Percentiles rank a stretch among this genome's conserved stretches.
These are phyloP conservation scores for Didymella pinodella DNA, from an alignment of 2,329 filamentous ascomycete genomes.

Conservation along the genomic window DNA sequence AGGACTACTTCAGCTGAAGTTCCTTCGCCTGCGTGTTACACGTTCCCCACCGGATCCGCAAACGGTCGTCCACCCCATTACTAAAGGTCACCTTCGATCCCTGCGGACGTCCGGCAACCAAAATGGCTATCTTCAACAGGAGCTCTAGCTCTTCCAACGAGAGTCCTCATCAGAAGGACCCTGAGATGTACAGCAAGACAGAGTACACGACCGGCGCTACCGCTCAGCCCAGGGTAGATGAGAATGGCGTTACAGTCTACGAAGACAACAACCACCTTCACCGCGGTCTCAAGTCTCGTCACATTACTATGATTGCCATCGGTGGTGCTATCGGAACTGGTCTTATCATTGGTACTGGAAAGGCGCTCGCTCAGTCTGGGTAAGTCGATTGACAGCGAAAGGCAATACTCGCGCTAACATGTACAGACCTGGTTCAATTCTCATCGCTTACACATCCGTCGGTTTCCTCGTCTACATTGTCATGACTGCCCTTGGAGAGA, in stretches of 20 bases:
- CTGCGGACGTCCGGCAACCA: constrained; percentile 6
- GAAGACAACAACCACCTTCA: constrained; percentile 53
- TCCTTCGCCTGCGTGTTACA: constrained; percentile 21
- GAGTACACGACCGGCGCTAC: constrained; percentile 32
- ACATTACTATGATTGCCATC: constrained; percentile 72
- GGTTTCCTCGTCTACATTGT: constrained; percentile 79
- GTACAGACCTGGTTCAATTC: constrained; percentile 67
- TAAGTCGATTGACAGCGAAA: constrained; percentile 27
- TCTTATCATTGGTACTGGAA: constrained; percentile 72
- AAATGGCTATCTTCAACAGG: constrained; percentile 43
- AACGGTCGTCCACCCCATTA: constrained; percentile 17
- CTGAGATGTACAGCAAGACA: constrained; percentile 33
- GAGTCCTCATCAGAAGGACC: constrained; percentile 35
- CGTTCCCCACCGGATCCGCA: constrained; percentile 14
- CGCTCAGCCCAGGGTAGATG: constrained; percentile 18
- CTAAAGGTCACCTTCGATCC: constrained; percentile 14
- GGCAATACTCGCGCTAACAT: constrained; percentile 27
- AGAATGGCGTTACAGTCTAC: constrained; percentile 40
- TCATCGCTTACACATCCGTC: constrained; percentile 75
- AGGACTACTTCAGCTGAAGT: constrained; percentile 17
- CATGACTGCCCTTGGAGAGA: constrained; percentile 83
- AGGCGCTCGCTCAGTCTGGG: constrained; percentile 59
- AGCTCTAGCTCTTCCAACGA: constrained; percentile 39
- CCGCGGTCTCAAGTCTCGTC: constrained; percentile 62
- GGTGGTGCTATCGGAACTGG: constrained; percentile 78